Evolutionary conservation across 768 basidiomycete species (phyloP).

Genomic region (Symmetrospora coprosmae): DNA sequence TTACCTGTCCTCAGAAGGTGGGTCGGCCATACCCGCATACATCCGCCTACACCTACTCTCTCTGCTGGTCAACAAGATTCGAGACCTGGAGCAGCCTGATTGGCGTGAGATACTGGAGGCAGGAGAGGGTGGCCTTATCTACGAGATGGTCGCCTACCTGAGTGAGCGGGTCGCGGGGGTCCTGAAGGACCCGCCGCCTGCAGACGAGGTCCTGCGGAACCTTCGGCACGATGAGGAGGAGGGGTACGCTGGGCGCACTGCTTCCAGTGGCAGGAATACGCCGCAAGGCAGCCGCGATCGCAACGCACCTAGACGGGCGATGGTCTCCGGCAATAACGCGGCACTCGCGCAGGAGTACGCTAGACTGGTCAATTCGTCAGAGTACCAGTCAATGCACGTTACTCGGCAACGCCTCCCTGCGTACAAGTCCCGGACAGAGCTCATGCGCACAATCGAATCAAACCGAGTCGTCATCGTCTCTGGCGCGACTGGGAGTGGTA

Average conservation of each 20-base stretch:
- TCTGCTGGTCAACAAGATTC: constrained; percentile 48
- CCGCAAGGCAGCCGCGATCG: no score
- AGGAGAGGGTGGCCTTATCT: constrained; percentile 56
- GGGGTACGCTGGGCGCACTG: no score
- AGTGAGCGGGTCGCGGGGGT: constrained; percentile 57
- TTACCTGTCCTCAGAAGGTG: constrained; percentile 51
- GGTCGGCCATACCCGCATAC: constrained; percentile 53
- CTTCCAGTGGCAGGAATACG: no score
- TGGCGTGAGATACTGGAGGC: constrained; percentile 46
- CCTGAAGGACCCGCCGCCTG: constrained; percentile 53
- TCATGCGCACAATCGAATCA: constrained; percentile 47
- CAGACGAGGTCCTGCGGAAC: constrained; percentile 52
- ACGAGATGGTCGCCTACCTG: constrained; percentile 49
- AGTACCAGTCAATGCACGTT: constrained; percentile 49
- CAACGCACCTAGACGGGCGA: no score
- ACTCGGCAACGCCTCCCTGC: constrained; percentile 58
- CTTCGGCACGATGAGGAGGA: constrained; percentile 40
- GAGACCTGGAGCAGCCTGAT: constrained; percentile 42
- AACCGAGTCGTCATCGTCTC: constrained; percentile 67
- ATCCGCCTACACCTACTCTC: constrained; percentile 68
- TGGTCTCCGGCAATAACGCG: no score
- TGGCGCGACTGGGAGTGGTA: constrained; percentile 85
- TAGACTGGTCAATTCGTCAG: no score
- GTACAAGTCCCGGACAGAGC: constrained; percentile 51
- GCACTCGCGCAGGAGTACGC: no score